Evolutionary conservation across 78 protist genomes (phyloP).

Genomic region (Corallochytrium limacisporum): DNA sequence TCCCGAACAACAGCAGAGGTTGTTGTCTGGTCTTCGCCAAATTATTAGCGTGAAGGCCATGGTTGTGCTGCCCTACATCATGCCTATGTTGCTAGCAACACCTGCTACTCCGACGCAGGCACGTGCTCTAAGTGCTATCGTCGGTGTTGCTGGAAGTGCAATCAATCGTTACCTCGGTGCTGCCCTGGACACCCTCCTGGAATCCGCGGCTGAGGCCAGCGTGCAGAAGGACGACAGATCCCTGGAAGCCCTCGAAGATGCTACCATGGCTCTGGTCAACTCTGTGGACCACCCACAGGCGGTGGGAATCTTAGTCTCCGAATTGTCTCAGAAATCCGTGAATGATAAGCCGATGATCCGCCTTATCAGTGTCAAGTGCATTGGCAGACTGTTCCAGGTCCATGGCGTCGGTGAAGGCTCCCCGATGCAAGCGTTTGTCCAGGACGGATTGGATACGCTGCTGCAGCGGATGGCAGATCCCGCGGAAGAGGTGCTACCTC

Average conservation of each 20-base stretch:
- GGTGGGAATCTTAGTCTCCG: slow-evolving; percentile 13
- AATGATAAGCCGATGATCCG: neutral
- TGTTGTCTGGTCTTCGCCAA: slow-evolving; percentile 54
- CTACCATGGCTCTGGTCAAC: neutral
- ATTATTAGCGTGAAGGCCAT: slow-evolving; percentile 20
- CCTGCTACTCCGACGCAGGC: slow-evolving; percentile 47
- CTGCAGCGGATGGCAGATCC: neutral
- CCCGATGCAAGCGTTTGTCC: no score
- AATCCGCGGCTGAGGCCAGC: slow-evolving; percentile 15
- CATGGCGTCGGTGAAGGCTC: no score
- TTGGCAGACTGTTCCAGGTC: no score
- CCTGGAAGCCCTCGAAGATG: neutral
- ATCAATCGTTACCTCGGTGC: slow-evolving; percentile 32
- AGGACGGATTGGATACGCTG: neutral
- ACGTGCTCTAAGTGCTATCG: slow-evolving; percentile 41
- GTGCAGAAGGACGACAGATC: neutral
- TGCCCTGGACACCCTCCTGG: slow-evolving; percentile 36
- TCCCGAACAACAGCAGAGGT: neutral
- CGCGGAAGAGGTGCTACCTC: neutral
- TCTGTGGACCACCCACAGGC: slow-evolving; percentile 1
- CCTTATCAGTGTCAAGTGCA: neutral
- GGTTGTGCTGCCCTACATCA: slow-evolving; percentile 46
- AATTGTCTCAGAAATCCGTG: no score
- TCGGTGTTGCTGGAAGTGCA: slow-evolving; percentile 45
- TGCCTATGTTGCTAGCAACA: slow-evolving; percentile 41